Conservation (phyloP, 2,329 filamentous ascomycete species). For the Colletotrichum melonis region DNA sequence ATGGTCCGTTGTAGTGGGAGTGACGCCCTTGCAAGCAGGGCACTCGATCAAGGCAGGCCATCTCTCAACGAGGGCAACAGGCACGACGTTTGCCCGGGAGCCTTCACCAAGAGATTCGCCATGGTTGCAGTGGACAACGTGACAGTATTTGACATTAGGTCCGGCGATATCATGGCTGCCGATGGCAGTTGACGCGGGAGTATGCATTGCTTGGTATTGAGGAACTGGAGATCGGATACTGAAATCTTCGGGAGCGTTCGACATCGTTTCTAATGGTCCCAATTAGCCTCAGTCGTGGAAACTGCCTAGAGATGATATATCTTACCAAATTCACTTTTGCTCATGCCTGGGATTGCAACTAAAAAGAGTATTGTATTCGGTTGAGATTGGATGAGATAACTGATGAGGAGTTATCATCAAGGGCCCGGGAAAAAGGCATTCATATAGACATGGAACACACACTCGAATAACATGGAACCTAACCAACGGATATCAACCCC, state of each 20-base stretch:
- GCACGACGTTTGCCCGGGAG: slow-evolving; percentile 22
- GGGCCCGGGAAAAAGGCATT: slow-evolving; percentile 1
- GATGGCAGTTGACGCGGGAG: slow-evolving; percentile 9
- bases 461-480: neutral
- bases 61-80: slow-evolving; percentile 21
- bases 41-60: slow-evolving; percentile 31
- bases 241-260: slow-evolving; percentile 8
- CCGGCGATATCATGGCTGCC: neutral
- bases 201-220: slow-evolving; percentile 19
- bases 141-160: neutral
- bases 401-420: neutral
- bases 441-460: slow-evolving; percentile 5
- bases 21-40: slow-evolving; percentile 24
- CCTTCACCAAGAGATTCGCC: neutral
- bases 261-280: slow-evolving; percentile 1
- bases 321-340: slow-evolving; percentile 1
- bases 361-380: neutral
- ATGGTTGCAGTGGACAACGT: neutral
- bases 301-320: too few relatives aligned
- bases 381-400: neutral
- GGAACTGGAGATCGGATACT: slow-evolving; percentile 16
- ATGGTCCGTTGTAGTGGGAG: slow-evolving; percentile 21
- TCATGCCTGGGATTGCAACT: neutral
- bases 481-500: neutral
- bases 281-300: neutral